phyloP scores from a whole-genome alignment of 306 rosid species.

The Pueraria montana region DNA sequence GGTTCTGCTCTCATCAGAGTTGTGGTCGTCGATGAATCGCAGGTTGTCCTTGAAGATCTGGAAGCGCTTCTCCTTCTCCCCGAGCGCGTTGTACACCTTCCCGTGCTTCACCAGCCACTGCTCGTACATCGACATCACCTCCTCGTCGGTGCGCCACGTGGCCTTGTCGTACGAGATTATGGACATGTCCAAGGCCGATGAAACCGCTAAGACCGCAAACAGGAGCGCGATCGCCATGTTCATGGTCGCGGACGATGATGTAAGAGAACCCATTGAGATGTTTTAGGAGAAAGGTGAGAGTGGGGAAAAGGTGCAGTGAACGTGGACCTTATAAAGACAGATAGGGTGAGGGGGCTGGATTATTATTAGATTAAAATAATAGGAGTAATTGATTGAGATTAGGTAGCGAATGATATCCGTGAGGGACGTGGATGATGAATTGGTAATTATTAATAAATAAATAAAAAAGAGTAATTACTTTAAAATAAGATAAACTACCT shows the following conservation, averaged over 20 bases:
- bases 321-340: constrained; percentile 55
- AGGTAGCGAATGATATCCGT: constrained; percentile 16
- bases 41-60: constrained; percentile 90
- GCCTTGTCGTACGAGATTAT: constrained; percentile 69
- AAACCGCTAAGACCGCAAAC: constrained; percentile 50
- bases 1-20: constrained; percentile 53
- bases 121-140: constrained; percentile 73
- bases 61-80: constrained; percentile 80
- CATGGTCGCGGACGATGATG: constrained; percentile 39
- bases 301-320: constrained; percentile 34
- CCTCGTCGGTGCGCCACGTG: constrained; percentile 61
- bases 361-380: constrained; percentile 3
- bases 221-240: constrained; percentile 42
- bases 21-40: constrained; percentile 75
- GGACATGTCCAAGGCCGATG: constrained; percentile 80
- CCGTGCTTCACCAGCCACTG: constrained; percentile 79
- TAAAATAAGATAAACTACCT: too few species aligned
- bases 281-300: not conserved
- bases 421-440: not conserved
- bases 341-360: not conserved
- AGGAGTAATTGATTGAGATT: constrained; percentile 9
- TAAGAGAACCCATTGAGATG: constrained; percentile 58
- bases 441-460: not conserved
- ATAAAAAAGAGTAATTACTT: too few species aligned
- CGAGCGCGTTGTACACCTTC: constrained; percentile 67